phyloP scores from a whole-genome alignment of 2,329 filamentous ascomycete genomes.

The Phyllosticta citriasiana region DNA sequence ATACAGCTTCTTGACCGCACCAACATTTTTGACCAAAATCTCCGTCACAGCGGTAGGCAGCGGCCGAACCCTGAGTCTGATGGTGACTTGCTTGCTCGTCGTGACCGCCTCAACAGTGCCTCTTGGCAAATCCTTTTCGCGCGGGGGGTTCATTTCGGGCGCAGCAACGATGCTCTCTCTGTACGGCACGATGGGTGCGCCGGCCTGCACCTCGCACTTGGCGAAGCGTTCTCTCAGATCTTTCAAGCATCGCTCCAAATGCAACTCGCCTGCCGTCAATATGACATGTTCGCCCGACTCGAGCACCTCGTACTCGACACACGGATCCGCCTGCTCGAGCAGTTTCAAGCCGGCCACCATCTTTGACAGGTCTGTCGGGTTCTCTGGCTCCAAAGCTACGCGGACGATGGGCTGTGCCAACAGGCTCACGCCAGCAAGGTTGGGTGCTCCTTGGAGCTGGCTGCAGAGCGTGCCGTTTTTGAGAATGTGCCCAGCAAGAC shows the following conservation, averaged over 20 bases:
- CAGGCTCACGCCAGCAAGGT: slow-evolving; percentile 76
- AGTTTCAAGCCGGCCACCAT: slow-evolving; percentile 84
- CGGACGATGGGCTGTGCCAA: slow-evolving; percentile 85
- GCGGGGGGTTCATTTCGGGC: slow-evolving; percentile 84
- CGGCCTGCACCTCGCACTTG: slow-evolving; percentile 86
- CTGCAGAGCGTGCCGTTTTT: slow-evolving; percentile 94
- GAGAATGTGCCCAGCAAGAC: slow-evolving; percentile 83
- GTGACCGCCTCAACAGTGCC: slow-evolving; percentile 68
- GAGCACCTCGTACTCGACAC: slow-evolving; percentile 89
- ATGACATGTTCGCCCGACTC: slow-evolving; percentile 91
- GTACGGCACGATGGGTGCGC: slow-evolving; percentile 91
- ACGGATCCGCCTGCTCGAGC: slow-evolving; percentile 89
- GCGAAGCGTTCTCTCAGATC: slow-evolving; percentile 90
- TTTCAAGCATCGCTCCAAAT: slow-evolving; percentile 86
- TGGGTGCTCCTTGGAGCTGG: slow-evolving; percentile 73
- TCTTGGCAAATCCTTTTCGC: slow-evolving; percentile 74
- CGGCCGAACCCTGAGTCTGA: slow-evolving; percentile 68
- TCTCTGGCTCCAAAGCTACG: slow-evolving; percentile 86
- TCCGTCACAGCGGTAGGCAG: slow-evolving; percentile 70
- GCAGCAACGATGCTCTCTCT: slow-evolving; percentile 81
- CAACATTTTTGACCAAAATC: slow-evolving; percentile 71
- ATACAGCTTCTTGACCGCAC: slow-evolving; percentile 70
- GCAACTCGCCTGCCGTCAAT: slow-evolving; percentile 84
- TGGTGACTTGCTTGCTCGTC: slow-evolving; percentile 73
- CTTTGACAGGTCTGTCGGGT: slow-evolving; percentile 83